These are phyloP conservation scores for Tetrahymena malaccensis DNA, from an alignment of 73 alveolate genomes.

Conservation along the genomic window DNA sequence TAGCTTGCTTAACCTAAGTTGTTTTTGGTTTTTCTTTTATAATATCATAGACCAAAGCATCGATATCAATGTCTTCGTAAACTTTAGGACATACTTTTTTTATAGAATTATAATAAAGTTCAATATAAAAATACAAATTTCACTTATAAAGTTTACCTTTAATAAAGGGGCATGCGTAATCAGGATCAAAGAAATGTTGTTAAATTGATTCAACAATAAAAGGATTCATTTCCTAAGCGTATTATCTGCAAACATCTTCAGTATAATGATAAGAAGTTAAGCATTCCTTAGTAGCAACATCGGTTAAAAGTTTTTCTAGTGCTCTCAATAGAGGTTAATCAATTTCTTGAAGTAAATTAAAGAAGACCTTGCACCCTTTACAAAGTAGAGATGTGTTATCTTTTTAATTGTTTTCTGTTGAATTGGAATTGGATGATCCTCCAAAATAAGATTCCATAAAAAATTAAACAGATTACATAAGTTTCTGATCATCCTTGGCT, in stretches of 20 bases:
- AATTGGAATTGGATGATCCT: neutral
- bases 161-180: neutral
- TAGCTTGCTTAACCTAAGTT: neutral
- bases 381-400: neutral
- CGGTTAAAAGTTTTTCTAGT: neutral
- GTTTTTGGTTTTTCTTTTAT: neutral
- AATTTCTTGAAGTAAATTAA: neutral
- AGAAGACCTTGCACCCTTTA: neutral
- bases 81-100: neutral
- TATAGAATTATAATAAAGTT: neutral
- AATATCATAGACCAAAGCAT: neutral
- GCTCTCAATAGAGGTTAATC: neutral
- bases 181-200: neutral
- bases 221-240: neutral
- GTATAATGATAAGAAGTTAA: neutral
- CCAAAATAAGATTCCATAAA: neutral
- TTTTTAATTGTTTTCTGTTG: neutral
- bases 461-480: neutral
- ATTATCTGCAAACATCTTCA: neutral
- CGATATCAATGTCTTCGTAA: neutral
- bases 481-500: neutral
- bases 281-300: neutral
- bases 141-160: neutral
- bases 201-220: neutral
- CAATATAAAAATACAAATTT: neutral